Evolutionary conservation across 1,284 basidiomycete genomes (phyloP).

Genomic region (Naganishia sp.): DNA sequence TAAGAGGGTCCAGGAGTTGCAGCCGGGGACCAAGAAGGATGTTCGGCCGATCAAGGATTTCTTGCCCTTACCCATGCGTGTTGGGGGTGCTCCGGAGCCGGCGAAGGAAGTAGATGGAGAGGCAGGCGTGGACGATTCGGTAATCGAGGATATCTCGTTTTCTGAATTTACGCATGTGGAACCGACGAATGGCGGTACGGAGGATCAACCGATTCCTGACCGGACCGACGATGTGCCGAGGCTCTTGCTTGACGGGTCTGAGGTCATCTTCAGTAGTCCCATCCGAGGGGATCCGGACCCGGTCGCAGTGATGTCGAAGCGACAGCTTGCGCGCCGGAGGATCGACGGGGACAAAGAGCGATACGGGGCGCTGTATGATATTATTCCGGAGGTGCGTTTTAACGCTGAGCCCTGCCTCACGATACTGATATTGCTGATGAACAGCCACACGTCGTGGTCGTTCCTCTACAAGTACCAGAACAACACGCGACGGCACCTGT

Average conservation of each 20-base stretch:
- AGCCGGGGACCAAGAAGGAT: background rate
- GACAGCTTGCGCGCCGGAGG: background rate
- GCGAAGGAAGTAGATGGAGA: background rate
- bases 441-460: background rate
- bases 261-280: background rate
- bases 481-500: background rate
- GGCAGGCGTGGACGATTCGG: background rate
- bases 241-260: slow-evolving; percentile 3
- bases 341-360: background rate
- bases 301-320: background rate
- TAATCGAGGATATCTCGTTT: slow-evolving; percentile 15
- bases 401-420: no score
- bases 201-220: background rate
- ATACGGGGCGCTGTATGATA: background rate
- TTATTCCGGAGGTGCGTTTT: slow-evolving; percentile 12
- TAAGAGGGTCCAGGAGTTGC: slow-evolving; percentile 7
- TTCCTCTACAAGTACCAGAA: background rate
- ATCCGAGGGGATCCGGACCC: background rate
- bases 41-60: slow-evolving; percentile 20
- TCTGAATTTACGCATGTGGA: background rate
- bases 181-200: background rate
- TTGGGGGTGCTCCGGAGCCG: background rate
- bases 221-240: background rate
- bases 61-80: slow-evolving; percentile 6
- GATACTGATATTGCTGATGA: background rate